phyloP scores from a whole-genome alignment of 148 eudicot species.

The Rhododendron mucronatum region DNA sequence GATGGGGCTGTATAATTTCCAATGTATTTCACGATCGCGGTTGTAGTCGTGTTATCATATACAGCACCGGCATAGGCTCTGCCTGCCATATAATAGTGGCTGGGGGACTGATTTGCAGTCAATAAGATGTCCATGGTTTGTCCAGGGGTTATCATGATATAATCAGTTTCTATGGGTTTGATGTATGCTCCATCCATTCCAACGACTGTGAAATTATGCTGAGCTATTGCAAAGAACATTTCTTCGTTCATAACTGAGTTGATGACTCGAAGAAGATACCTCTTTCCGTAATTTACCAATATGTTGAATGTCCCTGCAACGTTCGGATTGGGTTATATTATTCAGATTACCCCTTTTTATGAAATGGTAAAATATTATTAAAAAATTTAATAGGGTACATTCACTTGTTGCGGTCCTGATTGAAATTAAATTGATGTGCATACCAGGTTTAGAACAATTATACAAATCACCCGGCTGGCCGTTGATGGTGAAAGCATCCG shows the following conservation, averaged over 20 bases:
- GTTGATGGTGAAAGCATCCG: conserved; percentile 24
- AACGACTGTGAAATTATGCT: not conserved
- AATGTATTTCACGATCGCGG: conserved; percentile 1
- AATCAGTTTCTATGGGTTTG: not conserved
- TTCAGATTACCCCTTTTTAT: too few species aligned
- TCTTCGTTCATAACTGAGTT: not conserved
- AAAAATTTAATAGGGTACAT: too few species aligned
- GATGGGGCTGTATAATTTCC: not conserved
- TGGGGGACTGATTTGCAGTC: not conserved
- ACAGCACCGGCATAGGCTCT: not conserved
- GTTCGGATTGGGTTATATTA: too few species aligned
- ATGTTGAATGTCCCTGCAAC: conserved; percentile 4
- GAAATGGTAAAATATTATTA: too few species aligned
- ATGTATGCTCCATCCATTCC: conserved; percentile 5
- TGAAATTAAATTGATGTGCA: conserved; percentile 10
- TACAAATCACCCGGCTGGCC: conserved; percentile 26
- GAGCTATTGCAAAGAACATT: not conserved
- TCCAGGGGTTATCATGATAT: not conserved
- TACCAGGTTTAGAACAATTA: conserved; percentile 5
- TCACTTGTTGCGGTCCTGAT: too few species aligned
- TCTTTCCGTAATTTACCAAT: not conserved
- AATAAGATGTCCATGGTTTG: conserved; percentile 5
- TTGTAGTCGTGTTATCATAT: not conserved
- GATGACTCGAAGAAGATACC: not conserved
- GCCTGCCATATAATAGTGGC: conserved; percentile 7